Conservation (phyloP, 192 early-diverging fungal species). For the Coemansia sp. region DNA sequence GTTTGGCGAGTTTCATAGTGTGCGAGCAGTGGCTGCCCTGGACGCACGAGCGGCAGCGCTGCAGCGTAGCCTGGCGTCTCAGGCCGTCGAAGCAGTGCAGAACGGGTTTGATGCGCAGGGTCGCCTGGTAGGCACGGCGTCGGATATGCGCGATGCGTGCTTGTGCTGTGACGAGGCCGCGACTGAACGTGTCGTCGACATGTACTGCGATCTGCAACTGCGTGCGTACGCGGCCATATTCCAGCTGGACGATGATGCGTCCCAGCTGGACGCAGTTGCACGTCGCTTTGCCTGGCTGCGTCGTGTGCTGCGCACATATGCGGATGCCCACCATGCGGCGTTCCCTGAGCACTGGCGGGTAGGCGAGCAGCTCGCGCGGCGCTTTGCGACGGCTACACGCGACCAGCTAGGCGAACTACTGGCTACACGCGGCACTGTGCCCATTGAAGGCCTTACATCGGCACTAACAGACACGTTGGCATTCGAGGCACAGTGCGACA, state of each 20-base stretch:
- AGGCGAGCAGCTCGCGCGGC: conserved; percentile 54
- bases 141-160: conserved; percentile 67
- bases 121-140: conserved; percentile 45
- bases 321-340: conserved; percentile 77
- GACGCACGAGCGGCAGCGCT: conserved; percentile 56
- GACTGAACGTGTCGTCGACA: conserved; percentile 51
- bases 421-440: conserved; percentile 50
- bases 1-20: conserved; percentile 67
- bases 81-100: conserved; percentile 72
- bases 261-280: conserved; percentile 78
- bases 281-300: conserved; percentile 92
- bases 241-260: conserved; percentile 62
- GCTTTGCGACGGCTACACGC: conserved; percentile 83
- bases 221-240: conserved; percentile 79
- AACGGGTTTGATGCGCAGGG: conserved; percentile 63
- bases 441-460: conserved; percentile 67
- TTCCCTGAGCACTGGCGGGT: conserved; percentile 74
- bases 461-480: conserved; percentile 80
- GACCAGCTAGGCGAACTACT: conserved; percentile 57
- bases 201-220: conserved; percentile 80
- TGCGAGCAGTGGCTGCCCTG: conserved; percentile 70
- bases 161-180: conserved; percentile 67
- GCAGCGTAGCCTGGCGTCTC: conserved; percentile 56
- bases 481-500: conserved; percentile 81
- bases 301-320: conserved; percentile 77